phyloP scores from a whole-genome alignment of 2,329 filamentous ascomycete species.

The Colletotrichum sp. region DNA sequence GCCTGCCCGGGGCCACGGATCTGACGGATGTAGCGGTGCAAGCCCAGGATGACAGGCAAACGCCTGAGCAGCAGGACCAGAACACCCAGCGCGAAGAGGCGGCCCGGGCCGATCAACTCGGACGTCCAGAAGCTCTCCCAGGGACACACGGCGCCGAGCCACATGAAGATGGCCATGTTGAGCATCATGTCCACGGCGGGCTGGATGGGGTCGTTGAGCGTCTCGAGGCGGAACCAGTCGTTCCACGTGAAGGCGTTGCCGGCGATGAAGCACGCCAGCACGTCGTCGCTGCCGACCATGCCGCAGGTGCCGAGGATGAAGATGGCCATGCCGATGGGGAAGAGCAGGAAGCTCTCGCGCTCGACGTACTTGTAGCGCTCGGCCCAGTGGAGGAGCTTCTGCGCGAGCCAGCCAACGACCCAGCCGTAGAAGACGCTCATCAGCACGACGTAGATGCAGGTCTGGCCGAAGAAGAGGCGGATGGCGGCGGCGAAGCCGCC shows the following conservation, averaged over 20 bases:
- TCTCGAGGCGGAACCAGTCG: slow-evolving; percentile 92
- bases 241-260: slow-evolving; percentile 93
- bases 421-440: slow-evolving; percentile 80
- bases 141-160: slow-evolving; percentile 86
- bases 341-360: slow-evolving; percentile 85
- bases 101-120: background rate
- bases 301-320: slow-evolving; percentile 89
- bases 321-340: slow-evolving; percentile 82
- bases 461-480: slow-evolving; percentile 83
- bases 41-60: background rate
- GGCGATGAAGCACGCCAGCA: slow-evolving; percentile 90
- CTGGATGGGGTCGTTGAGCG: slow-evolving; percentile 86
- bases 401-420: slow-evolving; percentile 79
- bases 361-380: slow-evolving; percentile 84
- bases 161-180: slow-evolving; percentile 87
- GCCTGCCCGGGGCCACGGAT: background rate
- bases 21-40: background rate
- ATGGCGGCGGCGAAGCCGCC: slow-evolving; percentile 71
- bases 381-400: slow-evolving; percentile 83
- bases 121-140: slow-evolving; percentile 68
- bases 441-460: slow-evolving; percentile 82
- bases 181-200: slow-evolving; percentile 95
- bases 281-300: slow-evolving; percentile 86
- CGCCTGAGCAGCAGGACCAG: background rate
- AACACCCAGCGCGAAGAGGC: background rate